These are phyloP conservation scores for Santalum album DNA, from an alignment of 164 flowering plant species.

Conservation along the genomic window DNA sequence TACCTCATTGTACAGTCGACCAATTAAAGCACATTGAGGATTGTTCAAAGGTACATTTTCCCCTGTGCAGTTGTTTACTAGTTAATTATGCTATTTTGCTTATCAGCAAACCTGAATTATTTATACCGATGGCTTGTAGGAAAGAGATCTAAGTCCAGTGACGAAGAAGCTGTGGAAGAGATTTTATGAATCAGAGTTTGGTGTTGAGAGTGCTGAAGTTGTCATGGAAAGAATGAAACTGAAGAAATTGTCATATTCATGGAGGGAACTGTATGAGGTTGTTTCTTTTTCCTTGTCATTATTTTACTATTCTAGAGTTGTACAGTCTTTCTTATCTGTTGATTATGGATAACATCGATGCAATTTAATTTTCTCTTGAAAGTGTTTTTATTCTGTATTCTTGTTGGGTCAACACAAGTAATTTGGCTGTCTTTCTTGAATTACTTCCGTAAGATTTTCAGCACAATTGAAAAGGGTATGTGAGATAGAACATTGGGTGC, in stretches of 20 bases:
- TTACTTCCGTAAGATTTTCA: too few species aligned
- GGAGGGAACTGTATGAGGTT: constrained; percentile 75
- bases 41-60: constrained; percentile 41
- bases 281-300: neutral
- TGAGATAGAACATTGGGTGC: too few species aligned
- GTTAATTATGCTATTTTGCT: neutral
- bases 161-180: constrained; percentile 73
- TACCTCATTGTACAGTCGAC: constrained; percentile 76
- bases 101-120: neutral
- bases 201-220: constrained; percentile 19
- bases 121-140: constrained; percentile 29
- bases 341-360: neutral
- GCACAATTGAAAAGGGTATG: too few species aligned
- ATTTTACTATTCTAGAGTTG: neutral
- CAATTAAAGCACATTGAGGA: constrained; percentile 80
- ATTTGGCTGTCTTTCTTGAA: too few species aligned
- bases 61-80: neutral
- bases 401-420: too few species aligned
- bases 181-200: constrained; percentile 54
- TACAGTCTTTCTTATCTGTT: neutral
- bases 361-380: neutral
- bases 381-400: too few species aligned
- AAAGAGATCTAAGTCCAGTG: constrained; percentile 66
- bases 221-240: constrained; percentile 48
- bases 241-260: constrained; percentile 34